These are phyloP conservation scores for Aegilops sharonensis DNA, from an alignment of 176 grass and related monocot genomes.

Conservation along the genomic window DNA sequence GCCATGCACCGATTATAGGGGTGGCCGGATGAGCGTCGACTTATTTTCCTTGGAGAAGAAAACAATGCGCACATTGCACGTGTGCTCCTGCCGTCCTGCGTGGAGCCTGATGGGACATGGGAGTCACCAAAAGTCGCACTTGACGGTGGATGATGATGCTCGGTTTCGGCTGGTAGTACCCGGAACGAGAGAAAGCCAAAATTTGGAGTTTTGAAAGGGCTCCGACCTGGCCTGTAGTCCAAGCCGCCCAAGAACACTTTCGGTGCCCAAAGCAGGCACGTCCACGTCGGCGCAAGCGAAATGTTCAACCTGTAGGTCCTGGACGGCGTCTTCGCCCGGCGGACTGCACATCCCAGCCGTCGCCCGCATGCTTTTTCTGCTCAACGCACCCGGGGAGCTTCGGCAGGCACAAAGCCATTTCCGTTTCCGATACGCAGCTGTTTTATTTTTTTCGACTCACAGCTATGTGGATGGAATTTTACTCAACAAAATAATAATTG, in stretches of 20 bases:
- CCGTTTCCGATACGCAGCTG: not conserved
- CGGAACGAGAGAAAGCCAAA: not conserved
- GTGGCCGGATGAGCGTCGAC: not conserved
- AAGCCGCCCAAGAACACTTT: slow-evolving; percentile 9
- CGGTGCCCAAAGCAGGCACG: slow-evolving; percentile 32
- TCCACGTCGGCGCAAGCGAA: slow-evolving; percentile 37
- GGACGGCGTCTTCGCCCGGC: not conserved
- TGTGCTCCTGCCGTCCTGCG: not conserved
- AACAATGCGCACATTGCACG: slow-evolving; percentile 3
- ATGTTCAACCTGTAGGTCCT: not conserved
- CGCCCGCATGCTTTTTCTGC: not conserved
- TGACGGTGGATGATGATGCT: not conserved
- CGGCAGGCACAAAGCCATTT: not conserved
- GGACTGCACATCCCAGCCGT: not conserved
- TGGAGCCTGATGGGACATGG: slow-evolving; percentile 8
- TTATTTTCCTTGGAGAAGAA: not conserved
- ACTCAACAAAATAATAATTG: too few relatives aligned
- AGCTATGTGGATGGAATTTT: too few relatives aligned
- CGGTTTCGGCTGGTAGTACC: not conserved
- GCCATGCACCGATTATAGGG: not conserved
- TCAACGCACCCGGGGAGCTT: not conserved
- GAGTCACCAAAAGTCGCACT: not conserved
- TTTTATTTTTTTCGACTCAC: too few relatives aligned
- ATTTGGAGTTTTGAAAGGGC: not conserved
- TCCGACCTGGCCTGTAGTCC: not conserved